phyloP scores from a whole-genome alignment of 441 rosid genomes.

The Macaranga tanarius region DNA sequence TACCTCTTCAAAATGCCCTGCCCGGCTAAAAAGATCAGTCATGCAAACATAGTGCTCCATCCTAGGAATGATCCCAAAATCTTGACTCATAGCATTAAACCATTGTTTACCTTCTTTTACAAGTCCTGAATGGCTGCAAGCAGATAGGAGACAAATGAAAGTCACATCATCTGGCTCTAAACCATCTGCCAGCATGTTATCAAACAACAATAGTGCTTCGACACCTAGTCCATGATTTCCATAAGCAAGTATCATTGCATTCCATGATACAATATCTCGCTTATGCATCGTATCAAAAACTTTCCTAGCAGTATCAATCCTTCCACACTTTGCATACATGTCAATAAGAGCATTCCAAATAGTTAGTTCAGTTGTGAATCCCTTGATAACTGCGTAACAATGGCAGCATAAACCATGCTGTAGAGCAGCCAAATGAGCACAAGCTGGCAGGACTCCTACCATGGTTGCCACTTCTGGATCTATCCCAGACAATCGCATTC shows the following conservation, averaged over 20 bases:
- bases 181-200: slow-evolving; percentile 22
- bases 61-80: slow-evolving; percentile 28
- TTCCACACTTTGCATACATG: slow-evolving; percentile 42
- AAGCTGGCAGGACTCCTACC: slow-evolving; percentile 30
- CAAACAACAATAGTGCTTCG: slow-evolving; percentile 26
- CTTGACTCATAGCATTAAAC: slow-evolving; percentile 27
- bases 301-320: slow-evolving; percentile 26
- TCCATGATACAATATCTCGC: slow-evolving; percentile 35
- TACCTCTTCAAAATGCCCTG: slow-evolving; percentile 28
- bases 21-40: slow-evolving; percentile 34
- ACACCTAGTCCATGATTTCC: slow-evolving; percentile 37
- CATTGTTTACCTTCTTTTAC: slow-evolving; percentile 29
- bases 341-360: slow-evolving; percentile 35
- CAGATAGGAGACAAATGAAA: slow-evolving; percentile 28
- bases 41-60: slow-evolving; percentile 37
- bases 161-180: slow-evolving; percentile 33
- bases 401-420: slow-evolving; percentile 31
- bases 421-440: slow-evolving; percentile 33
- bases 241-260: slow-evolving; percentile 30
- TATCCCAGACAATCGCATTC: slow-evolving; percentile 24
- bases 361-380: slow-evolving; percentile 14
- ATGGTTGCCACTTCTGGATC: slow-evolving; percentile 27
- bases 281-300: slow-evolving; percentile 29
- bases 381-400: slow-evolving; percentile 23
- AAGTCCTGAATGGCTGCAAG: slow-evolving; percentile 39